Evolutionary conservation across 306 rosid genomes (phyloP).

Genomic region (Malus sieversii): DNA sequence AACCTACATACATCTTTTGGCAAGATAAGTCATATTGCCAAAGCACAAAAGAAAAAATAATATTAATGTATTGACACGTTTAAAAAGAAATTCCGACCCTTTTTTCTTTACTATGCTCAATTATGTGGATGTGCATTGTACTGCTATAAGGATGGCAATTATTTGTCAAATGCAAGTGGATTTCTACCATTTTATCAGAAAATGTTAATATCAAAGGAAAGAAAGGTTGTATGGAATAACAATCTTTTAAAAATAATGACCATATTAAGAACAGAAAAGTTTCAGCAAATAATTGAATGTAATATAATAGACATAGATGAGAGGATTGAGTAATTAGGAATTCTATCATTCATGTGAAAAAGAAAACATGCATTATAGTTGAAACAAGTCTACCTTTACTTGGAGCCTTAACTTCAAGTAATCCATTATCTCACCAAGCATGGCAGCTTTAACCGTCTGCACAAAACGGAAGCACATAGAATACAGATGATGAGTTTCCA

Average conservation of each 20-base stretch:
- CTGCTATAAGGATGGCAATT: neutral
- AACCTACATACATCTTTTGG: neutral
- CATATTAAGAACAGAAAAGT: neutral
- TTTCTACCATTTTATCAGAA: neutral
- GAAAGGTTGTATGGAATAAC: neutral
- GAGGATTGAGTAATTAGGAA: neutral
- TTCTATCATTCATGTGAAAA: neutral
- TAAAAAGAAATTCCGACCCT: no score
- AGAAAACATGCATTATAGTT: neutral
- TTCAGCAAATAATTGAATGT: neutral
- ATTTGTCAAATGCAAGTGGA: neutral
- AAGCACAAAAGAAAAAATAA: no score
- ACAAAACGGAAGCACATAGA: slow-evolving; percentile 4
- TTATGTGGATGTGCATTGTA: neutral
- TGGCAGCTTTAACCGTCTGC: slow-evolving; percentile 88
- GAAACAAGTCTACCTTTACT: slow-evolving; percentile 52
- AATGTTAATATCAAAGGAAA: neutral
- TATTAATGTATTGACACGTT: no score
- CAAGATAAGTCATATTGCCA: no score
- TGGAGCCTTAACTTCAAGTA: slow-evolving; percentile 93
- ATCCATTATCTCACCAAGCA: slow-evolving; percentile 94
- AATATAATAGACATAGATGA: neutral
- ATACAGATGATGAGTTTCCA: neutral
- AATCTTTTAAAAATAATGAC: neutral
- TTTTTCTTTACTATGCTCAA: neutral